Evolutionary conservation across 495 filamentous ascomycete genomes (phyloP).

Genomic region (Penicillium dipodomyicola): DNA sequence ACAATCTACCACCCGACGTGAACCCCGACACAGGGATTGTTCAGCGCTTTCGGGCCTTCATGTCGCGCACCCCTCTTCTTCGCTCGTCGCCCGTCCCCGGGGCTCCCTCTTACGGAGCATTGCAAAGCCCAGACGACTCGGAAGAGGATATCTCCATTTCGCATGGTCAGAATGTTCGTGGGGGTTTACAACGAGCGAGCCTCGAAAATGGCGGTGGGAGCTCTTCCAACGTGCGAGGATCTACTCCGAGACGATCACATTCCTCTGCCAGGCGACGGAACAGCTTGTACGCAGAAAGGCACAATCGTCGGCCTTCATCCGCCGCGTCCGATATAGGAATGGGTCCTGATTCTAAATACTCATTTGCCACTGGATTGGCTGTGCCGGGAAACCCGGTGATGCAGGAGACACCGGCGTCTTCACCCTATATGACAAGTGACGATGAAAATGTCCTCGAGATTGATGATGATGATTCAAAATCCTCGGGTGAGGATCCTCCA

Average conservation of each 20-base stretch:
- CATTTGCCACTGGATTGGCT: constrained; percentile 31
- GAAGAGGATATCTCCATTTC: constrained; percentile 2
- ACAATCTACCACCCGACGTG: constrained; percentile 10
- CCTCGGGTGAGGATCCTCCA: constrained; percentile 29
- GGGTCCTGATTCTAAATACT: constrained; percentile 32
- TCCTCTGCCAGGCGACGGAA: constrained; percentile 21
- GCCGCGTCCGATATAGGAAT: constrained; percentile 30
- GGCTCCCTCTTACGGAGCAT: constrained; percentile 57
- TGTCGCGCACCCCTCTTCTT: constrained; percentile 56
- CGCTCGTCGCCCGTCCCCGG: constrained; percentile 57
- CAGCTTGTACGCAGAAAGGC: constrained; percentile 14
- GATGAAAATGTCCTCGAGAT: constrained; percentile 26
- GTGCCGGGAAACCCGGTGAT: constrained; percentile 24
- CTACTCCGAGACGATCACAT: constrained; percentile 18
- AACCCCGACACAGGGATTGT: constrained; percentile 18
- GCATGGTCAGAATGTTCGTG: not conserved
- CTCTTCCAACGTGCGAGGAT: constrained; percentile 16
- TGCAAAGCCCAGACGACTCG: constrained; percentile 31
- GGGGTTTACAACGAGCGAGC: constrained; percentile 10
- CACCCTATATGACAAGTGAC: constrained; percentile 23
- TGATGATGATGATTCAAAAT: constrained; percentile 28
- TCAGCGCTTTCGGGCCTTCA: constrained; percentile 31
- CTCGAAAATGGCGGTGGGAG: constrained; percentile 18
- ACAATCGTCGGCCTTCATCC: constrained; percentile 25
- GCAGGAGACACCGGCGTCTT: constrained; percentile 23